Conservation (phyloP, 192 early-diverging fungal species). For the Backusella morwellensis region DNA sequence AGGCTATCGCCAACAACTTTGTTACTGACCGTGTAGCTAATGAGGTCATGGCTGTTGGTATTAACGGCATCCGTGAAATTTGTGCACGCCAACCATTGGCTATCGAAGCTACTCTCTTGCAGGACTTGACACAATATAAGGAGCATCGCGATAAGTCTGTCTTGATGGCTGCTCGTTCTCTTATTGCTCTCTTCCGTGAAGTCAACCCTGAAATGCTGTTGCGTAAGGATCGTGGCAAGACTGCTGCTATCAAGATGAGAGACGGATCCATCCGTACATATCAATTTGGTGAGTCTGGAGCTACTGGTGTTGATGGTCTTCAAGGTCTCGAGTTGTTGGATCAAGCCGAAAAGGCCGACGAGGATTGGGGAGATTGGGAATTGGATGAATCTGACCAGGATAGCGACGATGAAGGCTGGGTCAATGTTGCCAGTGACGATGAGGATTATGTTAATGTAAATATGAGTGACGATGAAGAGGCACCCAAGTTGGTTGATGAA, state of each 20-base stretch:
- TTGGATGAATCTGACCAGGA: conserved; percentile 34
- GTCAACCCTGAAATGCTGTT: conserved; percentile 92
- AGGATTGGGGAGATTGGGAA: conserved; percentile 39
- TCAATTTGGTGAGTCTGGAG: conserved; percentile 71
- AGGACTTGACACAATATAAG: conserved; percentile 90
- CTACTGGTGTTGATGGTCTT: conserved; percentile 57
- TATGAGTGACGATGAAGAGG: conserved; percentile 51
- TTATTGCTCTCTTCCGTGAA: conserved; percentile 92
- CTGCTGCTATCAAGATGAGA: conserved; percentile 71
- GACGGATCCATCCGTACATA: conserved; percentile 39
- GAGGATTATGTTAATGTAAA: conserved; percentile 26
- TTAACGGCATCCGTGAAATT: conserved; percentile 87
- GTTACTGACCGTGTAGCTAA: conserved; percentile 86
- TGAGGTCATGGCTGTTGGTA: conserved; percentile 94
- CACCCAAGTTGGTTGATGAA: conserved; percentile 29
- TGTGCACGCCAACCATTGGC: conserved; percentile 87
- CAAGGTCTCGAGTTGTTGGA: conserved; percentile 81
- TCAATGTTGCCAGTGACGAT: conserved; percentile 35
- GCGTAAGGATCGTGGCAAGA: conserved; percentile 92
- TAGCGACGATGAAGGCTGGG: conserved; percentile 40
- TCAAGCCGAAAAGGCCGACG: conserved; percentile 44
- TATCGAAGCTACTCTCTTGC: conserved; percentile 79
- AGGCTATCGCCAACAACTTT: conserved; percentile 95
- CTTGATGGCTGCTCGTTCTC: conserved; percentile 87
- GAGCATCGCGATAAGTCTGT: conserved; percentile 93